Conservation (phyloP, 495 filamentous ascomycete genomes). For the Penicillium cataractarum region DNA sequence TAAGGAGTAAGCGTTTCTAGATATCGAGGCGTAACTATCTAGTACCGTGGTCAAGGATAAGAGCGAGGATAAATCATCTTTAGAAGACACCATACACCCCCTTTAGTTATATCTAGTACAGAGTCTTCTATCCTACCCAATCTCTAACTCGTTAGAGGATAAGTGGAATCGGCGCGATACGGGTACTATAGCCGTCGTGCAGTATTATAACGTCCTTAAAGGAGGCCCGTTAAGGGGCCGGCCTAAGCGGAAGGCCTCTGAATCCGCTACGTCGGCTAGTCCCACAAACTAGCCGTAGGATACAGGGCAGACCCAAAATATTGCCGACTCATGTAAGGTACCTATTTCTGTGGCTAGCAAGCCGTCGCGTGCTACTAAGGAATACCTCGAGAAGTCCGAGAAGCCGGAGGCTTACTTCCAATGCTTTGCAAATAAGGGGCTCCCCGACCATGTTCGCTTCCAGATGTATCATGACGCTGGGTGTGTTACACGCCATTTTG, state of each 20-base stretch:
- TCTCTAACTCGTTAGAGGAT: conserved; percentile 21
- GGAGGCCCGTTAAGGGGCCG: conserved; percentile 10
- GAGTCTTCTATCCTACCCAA: conserved; percentile 18
- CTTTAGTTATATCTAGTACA: conserved; percentile 17
- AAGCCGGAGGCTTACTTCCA: conserved; percentile 10
- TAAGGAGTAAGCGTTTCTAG: too few relatives aligned
- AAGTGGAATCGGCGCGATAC: conserved; percentile 17
- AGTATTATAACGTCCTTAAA: neutral
- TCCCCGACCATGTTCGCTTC: neutral
- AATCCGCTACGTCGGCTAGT: neutral
- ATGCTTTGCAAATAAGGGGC: conserved; percentile 12
- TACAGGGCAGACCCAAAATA: neutral
- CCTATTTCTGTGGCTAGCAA: neutral
- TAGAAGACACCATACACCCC: conserved; percentile 18
- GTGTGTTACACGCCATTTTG: too few relatives aligned
- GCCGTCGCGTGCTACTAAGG: neutral
- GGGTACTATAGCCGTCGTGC: neutral
- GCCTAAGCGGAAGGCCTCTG: conserved; percentile 11
- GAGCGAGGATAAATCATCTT: conserved; percentile 1
- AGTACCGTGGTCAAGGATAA: conserved; percentile 7
- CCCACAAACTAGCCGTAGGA: neutral
- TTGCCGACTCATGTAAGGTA: neutral
- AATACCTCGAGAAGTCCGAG: conserved; percentile 4
- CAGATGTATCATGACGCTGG: too few relatives aligned
- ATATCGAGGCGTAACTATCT: conserved; percentile 10